A percentile compares a stretch with the other conserved stretches of the same genome.
Evolutionary conservation across 768 basidiomycete species (phyloP).

Genomic region (Clitopilus hobsonii): DNA sequence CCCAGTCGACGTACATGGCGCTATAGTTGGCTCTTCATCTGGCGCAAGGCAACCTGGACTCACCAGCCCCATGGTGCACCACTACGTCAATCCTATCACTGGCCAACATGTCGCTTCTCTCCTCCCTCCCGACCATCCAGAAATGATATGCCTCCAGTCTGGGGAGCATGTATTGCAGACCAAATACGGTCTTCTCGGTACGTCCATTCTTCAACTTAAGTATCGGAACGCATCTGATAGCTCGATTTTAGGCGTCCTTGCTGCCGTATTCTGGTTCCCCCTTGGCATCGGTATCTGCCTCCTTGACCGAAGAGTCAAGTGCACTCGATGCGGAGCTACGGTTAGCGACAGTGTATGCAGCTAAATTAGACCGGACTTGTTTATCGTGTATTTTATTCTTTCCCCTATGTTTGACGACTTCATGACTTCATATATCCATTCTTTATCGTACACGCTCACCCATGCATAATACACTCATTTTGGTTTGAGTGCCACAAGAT

Average conservation of each 20-base stretch:
- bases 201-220: constrained; percentile 16
- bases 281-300: constrained; percentile 75
- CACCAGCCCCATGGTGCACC: constrained; percentile 44
- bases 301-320: constrained; percentile 67
- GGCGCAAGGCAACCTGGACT: constrained; percentile 9
- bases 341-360: constrained; percentile 42
- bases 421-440: neutral
- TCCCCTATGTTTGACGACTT: neutral
- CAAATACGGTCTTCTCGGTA: constrained; percentile 68
- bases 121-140: constrained; percentile 73
- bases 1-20: neutral
- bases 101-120: constrained; percentile 55
- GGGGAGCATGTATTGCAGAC: constrained; percentile 64
- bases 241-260: constrained; percentile 55
- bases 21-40: constrained; percentile 18
- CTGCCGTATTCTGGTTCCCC: constrained; percentile 85
- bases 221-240: neutral
- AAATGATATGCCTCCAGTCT: constrained; percentile 81
- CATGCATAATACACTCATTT: too few relatives aligned
- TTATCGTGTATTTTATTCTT: neutral
- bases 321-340: constrained; percentile 43
- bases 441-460: too few relatives aligned
- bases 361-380: constrained; percentile 15
- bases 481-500: too few relatives aligned
- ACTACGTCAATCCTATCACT: constrained; percentile 63